Conservation (phyloP, 768 basidiomycete species). For the Rhodotorula sphaerocarpa region DNA sequence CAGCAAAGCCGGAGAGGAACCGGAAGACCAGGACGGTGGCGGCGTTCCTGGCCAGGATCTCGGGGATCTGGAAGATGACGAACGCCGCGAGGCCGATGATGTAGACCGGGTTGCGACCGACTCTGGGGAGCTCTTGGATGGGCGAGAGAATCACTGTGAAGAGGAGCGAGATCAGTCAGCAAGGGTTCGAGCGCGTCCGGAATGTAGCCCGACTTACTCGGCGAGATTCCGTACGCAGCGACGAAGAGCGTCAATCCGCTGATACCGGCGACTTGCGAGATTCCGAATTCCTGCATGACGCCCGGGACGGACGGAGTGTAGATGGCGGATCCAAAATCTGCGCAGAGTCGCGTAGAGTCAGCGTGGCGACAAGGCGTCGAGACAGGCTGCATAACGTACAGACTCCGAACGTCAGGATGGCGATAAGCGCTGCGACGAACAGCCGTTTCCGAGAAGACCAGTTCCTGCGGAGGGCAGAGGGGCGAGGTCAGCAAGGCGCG, state of each 20-base stretch:
- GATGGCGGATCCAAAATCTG: constrained; percentile 6
- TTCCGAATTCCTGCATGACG: constrained; percentile 32
- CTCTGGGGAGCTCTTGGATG: constrained; percentile 41
- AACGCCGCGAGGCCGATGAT: constrained; percentile 44
- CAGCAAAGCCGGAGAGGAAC: constrained; percentile 44
- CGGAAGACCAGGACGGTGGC: constrained; percentile 41
- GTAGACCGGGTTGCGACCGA: constrained; percentile 44
- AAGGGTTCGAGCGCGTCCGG: too few species aligned
- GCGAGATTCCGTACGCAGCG: constrained; percentile 43
- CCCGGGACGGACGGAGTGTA: constrained; percentile 21
- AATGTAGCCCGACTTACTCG: constrained; percentile 37
- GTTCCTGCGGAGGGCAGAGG: constrained; percentile 15
- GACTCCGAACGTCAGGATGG: constrained; percentile 31
- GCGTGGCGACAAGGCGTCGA: neutral
- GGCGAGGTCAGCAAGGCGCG: neutral
- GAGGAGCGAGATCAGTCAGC: neutral
- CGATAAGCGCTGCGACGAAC: constrained; percentile 29
- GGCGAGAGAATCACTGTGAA: constrained; percentile 34
- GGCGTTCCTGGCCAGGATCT: constrained; percentile 13
- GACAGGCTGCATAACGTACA: constrained; percentile 1
- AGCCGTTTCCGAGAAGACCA: constrained; percentile 26
- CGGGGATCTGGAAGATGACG: constrained; percentile 43
- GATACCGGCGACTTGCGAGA: constrained; percentile 31
- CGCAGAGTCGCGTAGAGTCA: neutral
- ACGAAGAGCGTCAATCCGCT: constrained; percentile 45